Conservation (phyloP, 345 rosid species). For the Hibiscus mutabilis region DNA sequence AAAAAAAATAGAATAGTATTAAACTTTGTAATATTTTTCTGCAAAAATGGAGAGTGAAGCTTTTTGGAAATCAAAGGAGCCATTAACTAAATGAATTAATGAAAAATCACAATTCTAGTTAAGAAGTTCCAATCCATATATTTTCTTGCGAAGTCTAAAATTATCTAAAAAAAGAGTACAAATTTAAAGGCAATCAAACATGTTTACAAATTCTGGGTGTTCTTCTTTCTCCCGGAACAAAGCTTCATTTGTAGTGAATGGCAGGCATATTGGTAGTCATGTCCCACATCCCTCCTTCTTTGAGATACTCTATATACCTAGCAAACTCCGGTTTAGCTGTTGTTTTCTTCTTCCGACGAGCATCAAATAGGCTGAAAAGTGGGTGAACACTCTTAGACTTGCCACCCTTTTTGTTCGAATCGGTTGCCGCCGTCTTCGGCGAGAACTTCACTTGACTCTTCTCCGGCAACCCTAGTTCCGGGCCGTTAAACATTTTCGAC, state of each 20-base stretch:
- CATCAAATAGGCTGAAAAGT: constrained; percentile 43
- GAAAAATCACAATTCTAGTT: too few relatives aligned
- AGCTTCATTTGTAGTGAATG: constrained; percentile 32
- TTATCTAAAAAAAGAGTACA: too few relatives aligned
- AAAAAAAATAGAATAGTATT: too few relatives aligned
- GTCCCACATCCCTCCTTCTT: constrained; percentile 75
- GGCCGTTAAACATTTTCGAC: constrained; percentile 12
- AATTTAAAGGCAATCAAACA: too few relatives aligned
- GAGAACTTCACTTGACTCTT: neutral
- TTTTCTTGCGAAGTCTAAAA: too few relatives aligned
- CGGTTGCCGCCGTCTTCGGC: neutral
- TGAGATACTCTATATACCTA: constrained; percentile 64
- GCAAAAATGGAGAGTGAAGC: too few relatives aligned
- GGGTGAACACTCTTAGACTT: constrained; percentile 40
- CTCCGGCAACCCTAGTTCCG: neutral
- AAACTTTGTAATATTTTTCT: too few relatives aligned
- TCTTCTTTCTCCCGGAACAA: too few relatives aligned
- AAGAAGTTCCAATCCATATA: too few relatives aligned
- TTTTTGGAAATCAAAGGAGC: too few relatives aligned
- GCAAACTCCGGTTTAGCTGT: constrained; percentile 63
- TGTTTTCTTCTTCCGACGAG: constrained; percentile 45
- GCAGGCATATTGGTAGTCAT: constrained; percentile 39
- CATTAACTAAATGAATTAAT: too few relatives aligned
- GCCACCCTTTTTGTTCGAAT: constrained; percentile 24
- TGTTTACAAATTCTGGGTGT: too few relatives aligned